Percentiles rank a stretch among this genome's conserved stretches.
Evolutionary conservation across 768 basidiomycete species (phyloP).

Genomic region (Mycena belliarum): DNA sequence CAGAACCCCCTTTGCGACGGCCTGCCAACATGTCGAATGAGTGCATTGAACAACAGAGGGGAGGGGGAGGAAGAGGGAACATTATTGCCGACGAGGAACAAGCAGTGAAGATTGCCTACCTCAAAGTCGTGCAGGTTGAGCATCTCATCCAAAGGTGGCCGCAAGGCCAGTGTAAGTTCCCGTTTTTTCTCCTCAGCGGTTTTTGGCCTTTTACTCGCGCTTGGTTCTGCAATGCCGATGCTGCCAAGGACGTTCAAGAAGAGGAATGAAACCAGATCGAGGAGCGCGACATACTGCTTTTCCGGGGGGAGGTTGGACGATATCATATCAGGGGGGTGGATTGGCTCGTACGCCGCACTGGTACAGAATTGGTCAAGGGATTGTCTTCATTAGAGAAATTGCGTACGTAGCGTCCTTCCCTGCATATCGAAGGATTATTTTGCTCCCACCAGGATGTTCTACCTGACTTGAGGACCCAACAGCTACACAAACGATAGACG

Average conservation of each 20-base stretch:
- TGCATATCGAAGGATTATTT: conserved; percentile 64
- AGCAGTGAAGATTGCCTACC: conserved; percentile 31
- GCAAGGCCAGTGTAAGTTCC: conserved; percentile 41
- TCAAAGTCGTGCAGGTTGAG: conserved; percentile 80
- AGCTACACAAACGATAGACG: background rate
- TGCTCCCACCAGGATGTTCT: conserved; percentile 59
- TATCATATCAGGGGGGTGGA: conserved; percentile 66
- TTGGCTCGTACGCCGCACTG: conserved; percentile 61
- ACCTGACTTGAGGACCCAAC: background rate
- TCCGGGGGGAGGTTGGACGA: conserved; percentile 60
- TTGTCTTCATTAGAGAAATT: conserved; percentile 10
- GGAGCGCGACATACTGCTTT: conserved; percentile 52
- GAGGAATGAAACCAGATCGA: background rate
- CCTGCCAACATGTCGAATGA: conserved; percentile 31
- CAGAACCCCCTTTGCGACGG: conserved; percentile 65
- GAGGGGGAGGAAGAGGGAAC: no score
- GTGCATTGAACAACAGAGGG: no score
- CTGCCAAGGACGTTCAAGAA: conserved; percentile 23
- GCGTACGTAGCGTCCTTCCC: conserved; percentile 69
- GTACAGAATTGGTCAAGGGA: background rate
- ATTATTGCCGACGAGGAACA: no score
- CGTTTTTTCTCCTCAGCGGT: conserved; percentile 55
- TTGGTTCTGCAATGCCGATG: conserved; percentile 55
- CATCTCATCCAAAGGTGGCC: conserved; percentile 62
- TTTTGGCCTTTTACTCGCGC: conserved; percentile 43